These are phyloP conservation scores for Wickerhamiella lipophila DNA, from an alignment of 805 yeast genomes.

Conservation along the genomic window DNA sequence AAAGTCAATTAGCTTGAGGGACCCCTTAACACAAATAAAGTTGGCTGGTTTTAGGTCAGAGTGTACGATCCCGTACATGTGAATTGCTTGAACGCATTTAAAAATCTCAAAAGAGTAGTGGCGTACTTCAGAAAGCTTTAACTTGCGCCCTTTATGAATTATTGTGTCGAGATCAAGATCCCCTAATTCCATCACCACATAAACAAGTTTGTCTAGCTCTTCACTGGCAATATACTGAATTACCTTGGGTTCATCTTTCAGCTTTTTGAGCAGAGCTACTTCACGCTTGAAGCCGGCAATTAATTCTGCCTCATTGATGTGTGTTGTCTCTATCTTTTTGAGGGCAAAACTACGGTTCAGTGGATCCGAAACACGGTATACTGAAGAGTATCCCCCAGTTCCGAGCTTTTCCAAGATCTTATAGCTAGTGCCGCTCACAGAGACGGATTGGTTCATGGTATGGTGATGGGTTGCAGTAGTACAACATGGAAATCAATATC, in stretches of 20 bases:
- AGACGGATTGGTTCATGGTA: neutral
- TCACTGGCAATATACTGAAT: neutral
- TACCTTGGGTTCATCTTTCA: neutral
- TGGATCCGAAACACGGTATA: neutral
- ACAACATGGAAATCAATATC: neutral
- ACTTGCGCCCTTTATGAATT: neutral
- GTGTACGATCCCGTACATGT: conserved; percentile 77
- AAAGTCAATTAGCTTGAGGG: conserved; percentile 80
- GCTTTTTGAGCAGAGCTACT: neutral
- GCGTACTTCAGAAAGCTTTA: neutral
- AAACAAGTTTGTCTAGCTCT: neutral
- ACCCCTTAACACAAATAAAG: conserved; percentile 70
- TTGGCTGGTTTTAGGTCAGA: conserved; percentile 96
- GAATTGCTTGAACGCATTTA: conserved; percentile 3
- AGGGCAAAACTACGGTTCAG: neutral
- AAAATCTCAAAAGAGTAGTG: neutral
- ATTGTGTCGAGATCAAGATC: neutral
- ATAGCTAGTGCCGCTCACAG: neutral
- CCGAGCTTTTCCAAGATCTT: neutral
- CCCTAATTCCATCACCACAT: conserved; percentile 1
- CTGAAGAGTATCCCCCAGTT: neutral
- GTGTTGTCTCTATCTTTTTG: neutral
- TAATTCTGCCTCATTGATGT: neutral
- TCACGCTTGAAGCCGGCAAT: neutral
- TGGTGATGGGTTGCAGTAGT: too few relatives aligned